These are phyloP conservation scores for Pseudocercospora musae DNA, from an alignment of 2,329 filamentous ascomycete species.

Conservation along the genomic window DNA sequence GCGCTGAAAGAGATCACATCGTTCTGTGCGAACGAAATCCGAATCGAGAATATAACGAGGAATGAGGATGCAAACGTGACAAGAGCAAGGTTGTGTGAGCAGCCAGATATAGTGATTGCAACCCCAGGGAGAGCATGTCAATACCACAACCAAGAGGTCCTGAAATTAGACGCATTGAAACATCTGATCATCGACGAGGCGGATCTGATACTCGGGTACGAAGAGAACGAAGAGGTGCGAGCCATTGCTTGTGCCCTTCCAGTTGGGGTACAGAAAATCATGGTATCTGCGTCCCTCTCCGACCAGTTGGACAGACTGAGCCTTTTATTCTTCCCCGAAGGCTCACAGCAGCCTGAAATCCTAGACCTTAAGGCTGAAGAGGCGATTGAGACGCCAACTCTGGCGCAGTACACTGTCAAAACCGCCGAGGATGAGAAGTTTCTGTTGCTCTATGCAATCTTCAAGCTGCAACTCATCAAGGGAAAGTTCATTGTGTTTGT, in stretches of 20 bases:
- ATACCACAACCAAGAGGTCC: slow-evolving; percentile 68
- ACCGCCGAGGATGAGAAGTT: slow-evolving; percentile 99
- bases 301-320: slow-evolving; percentile 84
- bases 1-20: slow-evolving; percentile 71
- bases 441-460: slow-evolving; percentile 85
- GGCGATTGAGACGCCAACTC: slow-evolving; percentile 51
- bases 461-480: slow-evolving; percentile 90
- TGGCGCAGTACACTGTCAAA: slow-evolving; percentile 86
- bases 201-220: slow-evolving; percentile 88
- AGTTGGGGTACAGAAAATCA: slow-evolving; percentile 79
- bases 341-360: slow-evolving; percentile 55
- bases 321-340: slow-evolving; percentile 70
- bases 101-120: slow-evolving; percentile 84
- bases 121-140: slow-evolving; percentile 81
- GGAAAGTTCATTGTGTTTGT: slow-evolving; percentile 88
- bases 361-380: slow-evolving; percentile 82
- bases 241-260: slow-evolving; percentile 74
- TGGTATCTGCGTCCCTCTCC: slow-evolving; percentile 91
- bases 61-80: slow-evolving; percentile 89
- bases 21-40: slow-evolving; percentile 81
- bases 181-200: slow-evolving; percentile 91
- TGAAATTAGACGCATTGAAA: slow-evolving; percentile 68
- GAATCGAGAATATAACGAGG: slow-evolving; percentile 80
- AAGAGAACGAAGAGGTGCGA: slow-evolving; percentile 86
- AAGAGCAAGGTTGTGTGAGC: slow-evolving; percentile 77